These are phyloP conservation scores for Lasiodiplodia citricola DNA, from an alignment of 2,329 filamentous ascomycete genomes.

Conservation along the genomic window DNA sequence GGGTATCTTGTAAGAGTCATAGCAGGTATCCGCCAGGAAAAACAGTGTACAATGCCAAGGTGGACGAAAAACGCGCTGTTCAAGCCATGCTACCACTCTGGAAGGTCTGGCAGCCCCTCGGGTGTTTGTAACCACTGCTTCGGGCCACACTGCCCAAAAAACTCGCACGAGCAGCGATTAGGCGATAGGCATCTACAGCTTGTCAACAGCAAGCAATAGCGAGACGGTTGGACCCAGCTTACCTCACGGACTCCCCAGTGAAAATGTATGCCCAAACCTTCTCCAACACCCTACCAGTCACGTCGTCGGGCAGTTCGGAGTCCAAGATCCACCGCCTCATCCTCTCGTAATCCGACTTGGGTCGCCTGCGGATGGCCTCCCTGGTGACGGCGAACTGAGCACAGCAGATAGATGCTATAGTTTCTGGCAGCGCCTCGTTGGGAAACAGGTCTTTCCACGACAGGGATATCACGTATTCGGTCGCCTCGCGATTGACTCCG, in stretches of 20 bases:
- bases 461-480: conserved; percentile 22
- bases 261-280: conserved; percentile 30
- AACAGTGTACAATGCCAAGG: too few relatives aligned
- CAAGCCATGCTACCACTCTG: too few relatives aligned
- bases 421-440: conserved; percentile 14
- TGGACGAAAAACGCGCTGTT: too few relatives aligned
- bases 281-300: conserved; percentile 30
- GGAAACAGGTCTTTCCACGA: conserved; percentile 28
- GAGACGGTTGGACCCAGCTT: background rate
- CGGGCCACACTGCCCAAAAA: too few relatives aligned
- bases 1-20: too few relatives aligned
- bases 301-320: conserved; percentile 25
- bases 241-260: conserved; percentile 26
- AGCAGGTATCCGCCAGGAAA: too few relatives aligned
- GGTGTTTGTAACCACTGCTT: too few relatives aligned
- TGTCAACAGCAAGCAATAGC: background rate
- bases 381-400: conserved; percentile 31
- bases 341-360: conserved; percentile 19
- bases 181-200: too few relatives aligned
- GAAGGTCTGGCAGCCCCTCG: background rate
- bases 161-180: too few relatives aligned
- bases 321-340: conserved; percentile 28
- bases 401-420: conserved; percentile 28
- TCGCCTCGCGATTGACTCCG: conserved; percentile 27
- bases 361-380: conserved; percentile 17